These are phyloP conservation scores for Nectriaceae sp. DNA, from an alignment of 2,329 filamentous ascomycete species.

Conservation along the genomic window DNA sequence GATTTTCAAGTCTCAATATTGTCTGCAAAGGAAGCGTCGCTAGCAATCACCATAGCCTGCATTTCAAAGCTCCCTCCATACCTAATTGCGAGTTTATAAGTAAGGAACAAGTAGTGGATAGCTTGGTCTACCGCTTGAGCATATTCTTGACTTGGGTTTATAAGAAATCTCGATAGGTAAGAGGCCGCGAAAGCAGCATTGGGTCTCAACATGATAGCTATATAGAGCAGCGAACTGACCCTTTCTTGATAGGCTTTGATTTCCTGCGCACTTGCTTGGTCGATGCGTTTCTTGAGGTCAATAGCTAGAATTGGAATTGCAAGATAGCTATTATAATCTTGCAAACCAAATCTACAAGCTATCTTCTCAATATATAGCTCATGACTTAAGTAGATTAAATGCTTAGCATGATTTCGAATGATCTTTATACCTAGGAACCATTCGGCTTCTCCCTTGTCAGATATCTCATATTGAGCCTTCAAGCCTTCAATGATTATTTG, in stretches of 20 bases:
- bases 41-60: neutral
- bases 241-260: neutral
- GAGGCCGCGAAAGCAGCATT: conserved; percentile 2
- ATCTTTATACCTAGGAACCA: too few relatives aligned
- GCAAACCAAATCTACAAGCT: neutral
- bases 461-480: neutral
- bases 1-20: conserved; percentile 3
- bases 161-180: conserved; percentile 1
- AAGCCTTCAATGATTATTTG: neutral
- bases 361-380: neutral
- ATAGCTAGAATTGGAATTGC: neutral
- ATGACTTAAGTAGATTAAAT: neutral
- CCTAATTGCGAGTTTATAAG: neutral
- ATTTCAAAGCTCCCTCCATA: neutral
- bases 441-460: too few relatives aligned
- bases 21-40: conserved; percentile 1
- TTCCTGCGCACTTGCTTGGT: neutral
- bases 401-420: neutral
- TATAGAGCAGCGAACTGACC: neutral
- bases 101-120: neutral
- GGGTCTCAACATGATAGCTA: neutral
- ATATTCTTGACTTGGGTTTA: conserved; percentile 3
- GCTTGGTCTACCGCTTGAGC: neutral
- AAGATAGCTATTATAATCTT: neutral
- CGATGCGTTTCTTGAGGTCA: neutral